Base-by-base conservation (phyloP, 768 basidiomycete genomes). In the Mycena floridula region DNA sequence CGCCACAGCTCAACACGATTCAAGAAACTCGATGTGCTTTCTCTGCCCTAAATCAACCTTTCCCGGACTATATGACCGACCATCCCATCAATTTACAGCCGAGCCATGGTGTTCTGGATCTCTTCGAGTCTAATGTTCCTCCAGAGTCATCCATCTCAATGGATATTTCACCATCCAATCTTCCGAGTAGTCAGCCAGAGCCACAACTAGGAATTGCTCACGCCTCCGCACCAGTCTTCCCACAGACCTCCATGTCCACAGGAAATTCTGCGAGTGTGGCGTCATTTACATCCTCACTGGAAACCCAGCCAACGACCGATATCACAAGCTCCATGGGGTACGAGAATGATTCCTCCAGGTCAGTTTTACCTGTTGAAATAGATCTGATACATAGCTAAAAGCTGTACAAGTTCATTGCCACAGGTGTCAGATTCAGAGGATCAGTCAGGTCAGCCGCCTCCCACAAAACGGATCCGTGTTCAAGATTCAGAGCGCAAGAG, bases 1-100 rank as follows among this genome's bases (percentile, higher is more conserved):
- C 52, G 26, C 28, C 16, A 8, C 23, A 48, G 22, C 16, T 48
- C 21, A 26, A 48, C 40, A 13, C 7, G 28, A 9, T 30, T 30
- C 32, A 35, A 13, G 3, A 35, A 35, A 35, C 32, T 7, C 4
- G 18, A 18, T 18, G 18, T 13, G 18, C 18, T 35, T 7, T 35
- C 32, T 18, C 13, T 13, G 32, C 32, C 13, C 15, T 35, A 13
- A 35, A 30, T 30, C 9, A 30, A 16, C 9, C 32, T 15, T 35
- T 35, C 18, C 32, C 32, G 13, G 3, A 7, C 32, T 35, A 13
- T 15, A 15, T 35, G 32, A 35, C 32, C 3, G 32, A 18, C 15
- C 32, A 13, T 4, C 32, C 32, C 13, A 35, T 18, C 18, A 18
- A 4, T 18, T 35, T 35, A 18, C 32, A 35, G 32, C 32, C 32